Evolutionary conservation across 139 green algal species (phyloP).

Genomic region (Picochlorum sp.): DNA sequence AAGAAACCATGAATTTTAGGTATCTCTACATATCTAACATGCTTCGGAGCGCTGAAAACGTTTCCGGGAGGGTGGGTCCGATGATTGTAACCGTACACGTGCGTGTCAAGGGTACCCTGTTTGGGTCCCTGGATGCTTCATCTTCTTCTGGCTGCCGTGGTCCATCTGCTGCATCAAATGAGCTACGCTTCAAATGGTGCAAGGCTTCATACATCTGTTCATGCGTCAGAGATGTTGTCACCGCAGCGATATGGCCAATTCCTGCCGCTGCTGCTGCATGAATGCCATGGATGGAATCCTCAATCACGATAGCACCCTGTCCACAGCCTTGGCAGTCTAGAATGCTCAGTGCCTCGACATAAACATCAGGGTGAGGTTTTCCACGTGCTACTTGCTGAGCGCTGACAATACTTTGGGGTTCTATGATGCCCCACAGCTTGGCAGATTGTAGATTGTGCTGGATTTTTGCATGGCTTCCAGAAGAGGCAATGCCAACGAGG

Average conservation of each 20-base stretch:
- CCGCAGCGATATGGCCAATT: slow-evolving; percentile 36
- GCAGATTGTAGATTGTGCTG: slow-evolving; percentile 43
- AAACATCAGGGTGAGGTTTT: slow-evolving; percentile 72
- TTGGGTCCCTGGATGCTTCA: too few species aligned
- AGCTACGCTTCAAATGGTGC: not conserved
- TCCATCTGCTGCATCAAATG: too few species aligned
- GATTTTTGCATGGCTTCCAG: slow-evolving; percentile 58
- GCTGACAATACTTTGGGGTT: slow-evolving; percentile 31
- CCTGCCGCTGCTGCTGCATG: slow-evolving; percentile 38
- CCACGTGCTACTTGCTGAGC: slow-evolving; percentile 38
- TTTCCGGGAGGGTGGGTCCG: too few species aligned
- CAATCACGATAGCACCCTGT: slow-evolving; percentile 44
- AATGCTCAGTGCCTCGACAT: slow-evolving; percentile 50
- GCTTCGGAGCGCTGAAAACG: too few species aligned
- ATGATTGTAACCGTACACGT: too few species aligned
- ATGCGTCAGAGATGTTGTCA: slow-evolving; percentile 54
- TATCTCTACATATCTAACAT: too few species aligned
- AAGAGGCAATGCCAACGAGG: slow-evolving; percentile 38
- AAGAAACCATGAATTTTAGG: too few species aligned
- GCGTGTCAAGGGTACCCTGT: too few species aligned
- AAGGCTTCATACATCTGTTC: not conserved
- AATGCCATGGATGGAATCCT: slow-evolving; percentile 67
- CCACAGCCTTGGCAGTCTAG: slow-evolving; percentile 39
- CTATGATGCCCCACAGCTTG: slow-evolving; percentile 32
- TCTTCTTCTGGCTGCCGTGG: too few species aligned